Evolutionary conservation across 1,284 basidiomycete species (phyloP).

Genomic region (Rhodotorula mucilaginosa): DNA sequence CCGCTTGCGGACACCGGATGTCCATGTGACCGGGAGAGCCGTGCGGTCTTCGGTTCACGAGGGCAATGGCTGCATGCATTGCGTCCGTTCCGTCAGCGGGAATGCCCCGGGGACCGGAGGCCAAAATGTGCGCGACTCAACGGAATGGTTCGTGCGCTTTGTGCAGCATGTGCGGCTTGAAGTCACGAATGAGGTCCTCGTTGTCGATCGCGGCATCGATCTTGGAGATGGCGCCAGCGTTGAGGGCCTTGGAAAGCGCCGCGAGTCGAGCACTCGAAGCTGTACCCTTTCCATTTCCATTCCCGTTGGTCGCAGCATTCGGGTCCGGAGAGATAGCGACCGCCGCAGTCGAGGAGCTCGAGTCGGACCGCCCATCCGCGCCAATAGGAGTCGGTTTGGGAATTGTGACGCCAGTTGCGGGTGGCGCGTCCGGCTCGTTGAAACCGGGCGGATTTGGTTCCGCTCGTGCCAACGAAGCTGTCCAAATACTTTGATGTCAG

Average conservation of each 20-base stretch:
- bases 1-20: slow-evolving; percentile 66
- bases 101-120: slow-evolving; percentile 12
- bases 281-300: slow-evolving; percentile 25
- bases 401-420: background rate
- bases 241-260: slow-evolving; percentile 41
- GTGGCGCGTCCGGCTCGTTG: background rate
- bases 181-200: slow-evolving; percentile 54
- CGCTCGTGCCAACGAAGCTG: background rate
- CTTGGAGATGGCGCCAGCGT: slow-evolving; percentile 53
- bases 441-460: slow-evolving; percentile 12
- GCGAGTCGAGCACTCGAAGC: slow-evolving; percentile 31
- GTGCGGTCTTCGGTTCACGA: slow-evolving; percentile 67
- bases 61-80: slow-evolving; percentile 61
- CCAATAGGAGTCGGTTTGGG: background rate
- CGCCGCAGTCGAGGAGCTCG: background rate
- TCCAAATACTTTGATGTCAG: no score
- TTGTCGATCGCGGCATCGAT: slow-evolving; percentile 54
- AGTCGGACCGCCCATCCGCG: background rate
- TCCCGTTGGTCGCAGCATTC: background rate
- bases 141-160: slow-evolving; percentile 54
- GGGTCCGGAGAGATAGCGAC: background rate
- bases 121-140: background rate
- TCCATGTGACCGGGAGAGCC: slow-evolving; percentile 61
- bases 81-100: slow-evolving; percentile 34
- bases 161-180: slow-evolving; percentile 60